Percentiles rank a stretch among this genome's conserved stretches.
Conservation (phyloP, 768 basidiomycete genomes). For the Phanerochaete sordida region DNA sequence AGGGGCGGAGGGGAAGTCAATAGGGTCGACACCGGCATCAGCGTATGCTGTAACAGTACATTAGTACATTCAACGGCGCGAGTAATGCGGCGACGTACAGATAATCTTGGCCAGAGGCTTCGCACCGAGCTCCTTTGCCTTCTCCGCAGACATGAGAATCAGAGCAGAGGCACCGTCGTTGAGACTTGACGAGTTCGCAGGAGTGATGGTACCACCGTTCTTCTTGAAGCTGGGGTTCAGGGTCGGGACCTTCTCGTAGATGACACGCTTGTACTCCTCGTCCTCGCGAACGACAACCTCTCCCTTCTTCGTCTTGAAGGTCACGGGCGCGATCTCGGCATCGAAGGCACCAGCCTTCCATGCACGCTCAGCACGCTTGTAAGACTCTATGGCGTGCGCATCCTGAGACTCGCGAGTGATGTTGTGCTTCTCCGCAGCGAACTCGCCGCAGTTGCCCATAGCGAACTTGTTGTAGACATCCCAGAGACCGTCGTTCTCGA, state of each 20-base stretch:
- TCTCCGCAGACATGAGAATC: constrained; percentile 91
- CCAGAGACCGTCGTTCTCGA: constrained; percentile 91
- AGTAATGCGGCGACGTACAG: constrained; percentile 75
- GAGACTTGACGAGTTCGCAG: constrained; percentile 92
- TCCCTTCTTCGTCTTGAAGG: constrained; percentile 92
- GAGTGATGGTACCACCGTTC: constrained; percentile 85
- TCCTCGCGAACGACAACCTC: constrained; percentile 89
- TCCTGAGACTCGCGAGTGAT: constrained; percentile 90
- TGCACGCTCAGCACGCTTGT: constrained; percentile 87
- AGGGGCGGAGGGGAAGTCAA: constrained; percentile 96
- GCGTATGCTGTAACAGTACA: constrained; percentile 95
- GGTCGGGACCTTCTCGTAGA: constrained; percentile 89
- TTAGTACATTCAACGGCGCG: too few relatives aligned
- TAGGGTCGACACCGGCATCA: constrained; percentile 93
- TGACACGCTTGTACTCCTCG: constrained; percentile 96
- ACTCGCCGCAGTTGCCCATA: constrained; percentile 97
- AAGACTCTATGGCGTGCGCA: constrained; percentile 90
- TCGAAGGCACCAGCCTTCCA: constrained; percentile 86
- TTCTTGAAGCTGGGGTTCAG: constrained; percentile 88
- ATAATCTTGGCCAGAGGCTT: constrained; percentile 93
- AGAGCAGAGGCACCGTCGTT: constrained; percentile 97
- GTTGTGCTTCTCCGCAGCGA: constrained; percentile 72
- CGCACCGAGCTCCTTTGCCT: constrained; percentile 85
- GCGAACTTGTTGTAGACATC: constrained; percentile 97
- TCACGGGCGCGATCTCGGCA: constrained; percentile 86